Conservation (phyloP, 805 yeast genomes). For the Debaryomyces tyrocola region DNA sequence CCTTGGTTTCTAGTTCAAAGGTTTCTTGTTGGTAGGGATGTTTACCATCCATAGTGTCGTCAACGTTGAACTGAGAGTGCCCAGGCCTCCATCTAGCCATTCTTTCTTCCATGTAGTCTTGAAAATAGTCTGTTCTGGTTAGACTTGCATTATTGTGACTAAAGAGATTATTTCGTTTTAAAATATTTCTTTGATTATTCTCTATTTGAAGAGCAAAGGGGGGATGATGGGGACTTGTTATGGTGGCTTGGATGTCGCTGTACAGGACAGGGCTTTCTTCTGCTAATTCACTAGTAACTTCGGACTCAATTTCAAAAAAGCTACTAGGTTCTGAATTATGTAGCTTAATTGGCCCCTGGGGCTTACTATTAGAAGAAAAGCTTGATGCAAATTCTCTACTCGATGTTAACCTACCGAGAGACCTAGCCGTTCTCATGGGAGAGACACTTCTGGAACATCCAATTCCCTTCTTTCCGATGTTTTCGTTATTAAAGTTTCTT, state of each 20-base stretch:
- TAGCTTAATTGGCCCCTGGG: not conserved
- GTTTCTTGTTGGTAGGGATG: slow-evolving; percentile 31
- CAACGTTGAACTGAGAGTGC: slow-evolving; percentile 32
- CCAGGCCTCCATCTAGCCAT: slow-evolving; percentile 32
- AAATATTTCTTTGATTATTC: not conserved
- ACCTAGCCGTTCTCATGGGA: too few species aligned
- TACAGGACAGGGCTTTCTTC: slow-evolving; percentile 10
- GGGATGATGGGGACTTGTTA: slow-evolving; percentile 20
- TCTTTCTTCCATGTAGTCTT: slow-evolving; percentile 29
- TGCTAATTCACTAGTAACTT: not conserved
- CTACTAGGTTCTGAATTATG: slow-evolving; percentile 3
- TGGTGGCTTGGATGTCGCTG: slow-evolving; percentile 1
- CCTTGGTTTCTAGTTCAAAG: not conserved
- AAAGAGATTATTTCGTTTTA: slow-evolving; percentile 7
- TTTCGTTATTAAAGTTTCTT: too few species aligned
- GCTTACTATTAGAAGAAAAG: not conserved
- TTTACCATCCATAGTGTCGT: slow-evolving; percentile 17
- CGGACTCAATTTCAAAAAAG: slow-evolving; percentile 10
- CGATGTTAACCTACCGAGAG: too few species aligned
- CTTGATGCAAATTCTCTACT: too few species aligned
- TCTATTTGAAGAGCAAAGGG: slow-evolving; percentile 13
- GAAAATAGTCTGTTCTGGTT: slow-evolving; percentile 16
- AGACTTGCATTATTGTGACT: slow-evolving; percentile 10
- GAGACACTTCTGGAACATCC: too few species aligned
- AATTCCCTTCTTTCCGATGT: too few species aligned